Conservation (phyloP, 2,329 filamentous ascomycete species). For the Polytolypa hystricis region DNA sequence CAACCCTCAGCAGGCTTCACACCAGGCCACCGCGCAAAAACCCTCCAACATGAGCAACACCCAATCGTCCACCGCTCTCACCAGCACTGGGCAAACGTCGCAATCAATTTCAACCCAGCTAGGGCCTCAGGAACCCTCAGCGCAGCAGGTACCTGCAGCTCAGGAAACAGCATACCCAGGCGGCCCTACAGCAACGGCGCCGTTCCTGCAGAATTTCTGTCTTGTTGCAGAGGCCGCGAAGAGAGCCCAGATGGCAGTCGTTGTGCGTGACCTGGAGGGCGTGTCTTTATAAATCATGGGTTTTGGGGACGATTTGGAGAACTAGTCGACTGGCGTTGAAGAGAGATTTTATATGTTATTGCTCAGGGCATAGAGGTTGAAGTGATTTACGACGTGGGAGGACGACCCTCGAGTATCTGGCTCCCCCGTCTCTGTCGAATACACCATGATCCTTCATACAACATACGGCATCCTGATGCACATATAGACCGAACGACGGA, state of each 20-base stretch:
- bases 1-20: background rate
- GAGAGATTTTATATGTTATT: background rate
- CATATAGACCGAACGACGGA: no score
- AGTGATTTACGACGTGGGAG: no score
- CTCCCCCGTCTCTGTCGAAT: no score
- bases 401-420: no score
- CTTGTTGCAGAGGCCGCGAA: slow-evolving; percentile 88
- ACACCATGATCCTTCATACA: no score
- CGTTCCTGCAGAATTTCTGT: slow-evolving; percentile 68
- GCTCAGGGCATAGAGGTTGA: background rate
- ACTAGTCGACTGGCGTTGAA: slow-evolving; percentile 6
- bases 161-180: background rate
- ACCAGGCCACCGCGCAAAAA: background rate
- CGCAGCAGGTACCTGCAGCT: background rate
- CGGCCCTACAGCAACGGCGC: slow-evolving; percentile 32
- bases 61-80: background rate
- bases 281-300: slow-evolving; percentile 22
- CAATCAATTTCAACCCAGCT: background rate
- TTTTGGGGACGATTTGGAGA: background rate
- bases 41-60: background rate
- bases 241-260: slow-evolving; percentile 75
- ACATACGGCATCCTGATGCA: no score
- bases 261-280: slow-evolving; percentile 68
- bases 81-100: background rate
- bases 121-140: background rate